Percentiles rank a stretch among this genome's conserved stretches.
Conservation (phyloP, 805 yeast species). For the Ogataea pignaliae region DNA sequence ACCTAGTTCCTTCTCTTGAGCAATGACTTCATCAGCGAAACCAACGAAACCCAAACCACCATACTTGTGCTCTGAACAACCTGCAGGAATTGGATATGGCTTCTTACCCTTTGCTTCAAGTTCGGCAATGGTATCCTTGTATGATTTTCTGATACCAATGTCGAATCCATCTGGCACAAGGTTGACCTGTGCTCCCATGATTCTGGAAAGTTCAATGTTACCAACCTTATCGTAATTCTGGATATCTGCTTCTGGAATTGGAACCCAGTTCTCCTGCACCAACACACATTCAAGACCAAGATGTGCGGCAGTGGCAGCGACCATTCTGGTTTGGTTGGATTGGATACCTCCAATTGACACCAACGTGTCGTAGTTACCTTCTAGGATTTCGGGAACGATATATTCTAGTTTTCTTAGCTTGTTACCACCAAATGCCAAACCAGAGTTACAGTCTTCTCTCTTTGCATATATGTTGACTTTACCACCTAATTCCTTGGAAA, state of each 20-base stretch:
- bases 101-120: slow-evolving; percentile 27
- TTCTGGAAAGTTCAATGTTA: slow-evolving; percentile 33
- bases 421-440: too few species aligned
- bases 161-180: slow-evolving; percentile 32
- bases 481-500: slow-evolving; percentile 27
- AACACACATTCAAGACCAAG: slow-evolving; percentile 32
- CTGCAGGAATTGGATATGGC: slow-evolving; percentile 36
- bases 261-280: slow-evolving; percentile 35
- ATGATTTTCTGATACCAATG: slow-evolving; percentile 33
- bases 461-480: too few species aligned
- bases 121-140: slow-evolving; percentile 28
- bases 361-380: too few species aligned
- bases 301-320: slow-evolving; percentile 34
- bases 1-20: too few species aligned
- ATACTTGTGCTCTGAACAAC: too few species aligned
- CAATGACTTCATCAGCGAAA: too few species aligned
- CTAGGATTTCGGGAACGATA: too few species aligned
- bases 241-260: slow-evolving; percentile 29
- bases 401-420: too few species aligned
- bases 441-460: too few species aligned
- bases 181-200: slow-evolving; percentile 34
- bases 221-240: slow-evolving; percentile 31
- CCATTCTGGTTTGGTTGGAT: too few species aligned
- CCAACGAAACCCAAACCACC: too few species aligned
- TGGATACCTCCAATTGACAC: too few species aligned